Percentiles rank a stretch among this genome's conserved stretches.
Conservation (phyloP, 2,329 filamentous ascomycete species). For the Elsinoe perseae region DNA sequence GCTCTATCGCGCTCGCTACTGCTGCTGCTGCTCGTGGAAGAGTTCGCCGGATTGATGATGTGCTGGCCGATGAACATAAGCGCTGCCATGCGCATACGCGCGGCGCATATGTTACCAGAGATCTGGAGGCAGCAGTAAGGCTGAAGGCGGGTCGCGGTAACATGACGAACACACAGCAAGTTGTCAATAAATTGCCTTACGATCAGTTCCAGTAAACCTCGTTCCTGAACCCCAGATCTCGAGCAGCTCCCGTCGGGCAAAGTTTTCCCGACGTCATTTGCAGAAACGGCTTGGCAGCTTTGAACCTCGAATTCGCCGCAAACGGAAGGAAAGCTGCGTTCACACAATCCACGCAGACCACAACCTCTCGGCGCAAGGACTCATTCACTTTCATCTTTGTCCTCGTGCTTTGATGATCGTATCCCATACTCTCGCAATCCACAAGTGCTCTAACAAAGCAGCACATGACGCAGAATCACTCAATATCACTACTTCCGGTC, state of each 20-base stretch:
- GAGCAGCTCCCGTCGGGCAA: background rate
- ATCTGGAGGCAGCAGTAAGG: background rate
- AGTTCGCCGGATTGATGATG: slow-evolving; percentile 19
- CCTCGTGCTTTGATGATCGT: background rate
- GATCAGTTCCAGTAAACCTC: too few species aligned
- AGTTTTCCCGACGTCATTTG: slow-evolving; percentile 14
- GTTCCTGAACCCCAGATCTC: background rate
- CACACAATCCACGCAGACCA: background rate
- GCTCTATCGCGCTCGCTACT: slow-evolving; percentile 16
- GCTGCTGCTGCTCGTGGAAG: slow-evolving; percentile 15
- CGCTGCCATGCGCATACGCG: background rate
- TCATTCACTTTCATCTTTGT: background rate
- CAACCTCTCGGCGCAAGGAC: background rate
- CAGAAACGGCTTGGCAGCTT: slow-evolving; percentile 2
- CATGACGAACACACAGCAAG: background rate
- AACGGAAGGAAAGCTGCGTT: slow-evolving; percentile 13
- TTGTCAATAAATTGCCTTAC: too few species aligned
- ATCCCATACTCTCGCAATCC: background rate
- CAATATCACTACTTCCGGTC: slow-evolving; percentile 15
- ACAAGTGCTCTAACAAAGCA: background rate
- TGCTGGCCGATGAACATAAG: background rate
- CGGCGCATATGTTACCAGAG: background rate
- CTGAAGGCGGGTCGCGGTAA: background rate
- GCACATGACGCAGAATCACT: slow-evolving; percentile 13
- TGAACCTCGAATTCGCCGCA: slow-evolving; percentile 16